Conservation (phyloP, 2,329 filamentous ascomycete species). For the Aspergillus texensis region DNA sequence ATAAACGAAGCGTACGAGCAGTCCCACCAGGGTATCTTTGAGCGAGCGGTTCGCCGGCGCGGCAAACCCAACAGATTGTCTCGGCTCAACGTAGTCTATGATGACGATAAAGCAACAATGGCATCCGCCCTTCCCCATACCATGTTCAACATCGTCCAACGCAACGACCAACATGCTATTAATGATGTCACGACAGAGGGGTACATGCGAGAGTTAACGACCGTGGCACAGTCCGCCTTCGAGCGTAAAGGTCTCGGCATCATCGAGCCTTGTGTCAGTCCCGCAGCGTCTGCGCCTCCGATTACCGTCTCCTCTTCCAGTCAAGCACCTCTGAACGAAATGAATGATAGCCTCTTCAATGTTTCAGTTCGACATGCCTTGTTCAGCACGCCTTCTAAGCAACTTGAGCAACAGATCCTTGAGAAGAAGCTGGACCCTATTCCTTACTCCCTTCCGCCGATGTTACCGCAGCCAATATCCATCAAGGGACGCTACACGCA, state of each 20-base stretch:
- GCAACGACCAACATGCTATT: constrained; percentile 67
- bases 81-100: constrained; percentile 69
- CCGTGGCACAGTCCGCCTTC: constrained; percentile 69
- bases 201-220: constrained; percentile 74
- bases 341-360: constrained; percentile 76
- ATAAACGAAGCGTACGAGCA: constrained; percentile 70
- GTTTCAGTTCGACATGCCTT: constrained; percentile 71
- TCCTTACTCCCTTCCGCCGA: constrained; percentile 61
- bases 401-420: constrained; percentile 74
- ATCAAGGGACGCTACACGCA: constrained; percentile 84
- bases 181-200: constrained; percentile 73
- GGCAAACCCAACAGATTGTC: constrained; percentile 60
- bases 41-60: constrained; percentile 67
- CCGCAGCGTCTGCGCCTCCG: constrained; percentile 81
- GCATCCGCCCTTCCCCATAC: constrained; percentile 73
- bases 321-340: constrained; percentile 64
- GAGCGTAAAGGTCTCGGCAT: constrained; percentile 71
- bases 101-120: constrained; percentile 62
- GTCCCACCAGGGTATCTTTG: constrained; percentile 71
- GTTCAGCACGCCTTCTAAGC: constrained; percentile 63
- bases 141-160: constrained; percentile 77
- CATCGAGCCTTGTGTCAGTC: constrained; percentile 79
- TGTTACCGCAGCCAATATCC: constrained; percentile 78
- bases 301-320: constrained; percentile 78
- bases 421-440: constrained; percentile 67